Evolutionary conservation across 805 yeast genomes (phyloP).

Genomic region (Metschnikowia lachancei): DNA sequence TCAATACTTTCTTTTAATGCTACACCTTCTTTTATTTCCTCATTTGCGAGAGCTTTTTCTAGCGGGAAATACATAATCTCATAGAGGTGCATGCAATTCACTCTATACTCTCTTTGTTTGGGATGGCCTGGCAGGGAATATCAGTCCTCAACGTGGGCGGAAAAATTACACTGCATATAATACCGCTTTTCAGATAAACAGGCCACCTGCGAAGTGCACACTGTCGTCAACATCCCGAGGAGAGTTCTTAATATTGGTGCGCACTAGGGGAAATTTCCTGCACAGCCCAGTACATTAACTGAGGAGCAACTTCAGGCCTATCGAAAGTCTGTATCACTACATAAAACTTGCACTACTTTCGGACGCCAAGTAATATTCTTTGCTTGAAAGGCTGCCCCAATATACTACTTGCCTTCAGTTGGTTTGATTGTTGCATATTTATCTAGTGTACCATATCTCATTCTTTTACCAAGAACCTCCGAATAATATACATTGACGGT

Average conservation of each 20-base stretch:
- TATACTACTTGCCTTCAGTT: background rate
- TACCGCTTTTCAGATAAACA: background rate
- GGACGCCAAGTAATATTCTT: background rate
- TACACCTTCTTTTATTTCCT: no score
- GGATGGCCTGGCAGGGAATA: no score
- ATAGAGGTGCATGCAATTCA: no score
- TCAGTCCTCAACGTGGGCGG: no score
- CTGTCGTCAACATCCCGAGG: background rate
- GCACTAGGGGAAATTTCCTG: slow-evolving; percentile 4
- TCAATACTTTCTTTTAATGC: no score
- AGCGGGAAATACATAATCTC: no score
- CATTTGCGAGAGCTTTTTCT: no score
- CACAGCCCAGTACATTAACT: background rate
- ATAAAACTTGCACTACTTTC: slow-evolving; percentile 6
- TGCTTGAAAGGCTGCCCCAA: background rate
- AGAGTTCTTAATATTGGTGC: background rate
- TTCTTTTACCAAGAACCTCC: background rate
- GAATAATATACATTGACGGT: no score
- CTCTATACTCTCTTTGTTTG: no score
- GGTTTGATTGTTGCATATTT: background rate
- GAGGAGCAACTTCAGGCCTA: slow-evolving; percentile 9
- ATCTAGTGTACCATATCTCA: background rate
- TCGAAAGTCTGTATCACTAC: slow-evolving; percentile 2
- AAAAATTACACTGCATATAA: no score
- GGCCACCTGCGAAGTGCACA: slow-evolving; percentile 2